Conservation (phyloP, 306 rosid species). For the Cajanus cajan region DNA sequence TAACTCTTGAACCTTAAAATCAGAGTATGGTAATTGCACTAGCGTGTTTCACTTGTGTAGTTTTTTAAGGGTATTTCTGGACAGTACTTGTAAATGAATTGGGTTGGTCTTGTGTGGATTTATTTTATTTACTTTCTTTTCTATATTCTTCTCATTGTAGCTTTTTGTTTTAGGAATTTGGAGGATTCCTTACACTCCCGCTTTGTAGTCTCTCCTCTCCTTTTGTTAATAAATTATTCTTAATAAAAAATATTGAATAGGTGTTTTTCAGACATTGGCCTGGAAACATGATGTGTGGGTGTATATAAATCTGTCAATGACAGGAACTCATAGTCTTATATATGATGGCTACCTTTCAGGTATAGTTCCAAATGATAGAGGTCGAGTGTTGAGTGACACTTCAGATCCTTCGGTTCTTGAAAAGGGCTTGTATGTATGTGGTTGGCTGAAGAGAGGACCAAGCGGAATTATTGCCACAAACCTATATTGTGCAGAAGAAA, state of each 20-base stretch:
- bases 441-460: slow-evolving; percentile 99
- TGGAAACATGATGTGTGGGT: neutral
- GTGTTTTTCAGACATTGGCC: neutral
- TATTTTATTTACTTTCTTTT: slow-evolving; percentile 1
- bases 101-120: neutral
- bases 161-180: neutral
- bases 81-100: neutral
- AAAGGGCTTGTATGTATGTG: slow-evolving; percentile 86
- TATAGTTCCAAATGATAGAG: slow-evolving; percentile 73
- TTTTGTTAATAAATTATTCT: neutral
- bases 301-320: neutral
- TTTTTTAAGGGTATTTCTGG: neutral
- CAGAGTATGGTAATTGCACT: neutral
- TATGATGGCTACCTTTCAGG: slow-evolving; percentile 52
- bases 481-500: slow-evolving; percentile 89
- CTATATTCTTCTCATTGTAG: neutral
- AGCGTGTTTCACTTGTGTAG: neutral
- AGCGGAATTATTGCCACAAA: slow-evolving; percentile 93
- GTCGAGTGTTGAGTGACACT: slow-evolving; percentile 64
- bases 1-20: slow-evolving; percentile 4
- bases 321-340: slow-evolving; percentile 9
- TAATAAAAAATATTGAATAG: neutral
- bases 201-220: neutral
- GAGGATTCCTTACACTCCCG: slow-evolving; percentile 10
- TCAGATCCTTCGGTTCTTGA: slow-evolving; percentile 46